phyloP scores from a whole-genome alignment of 495 filamentous ascomycete species.

The Sordaria brevicollis region DNA sequence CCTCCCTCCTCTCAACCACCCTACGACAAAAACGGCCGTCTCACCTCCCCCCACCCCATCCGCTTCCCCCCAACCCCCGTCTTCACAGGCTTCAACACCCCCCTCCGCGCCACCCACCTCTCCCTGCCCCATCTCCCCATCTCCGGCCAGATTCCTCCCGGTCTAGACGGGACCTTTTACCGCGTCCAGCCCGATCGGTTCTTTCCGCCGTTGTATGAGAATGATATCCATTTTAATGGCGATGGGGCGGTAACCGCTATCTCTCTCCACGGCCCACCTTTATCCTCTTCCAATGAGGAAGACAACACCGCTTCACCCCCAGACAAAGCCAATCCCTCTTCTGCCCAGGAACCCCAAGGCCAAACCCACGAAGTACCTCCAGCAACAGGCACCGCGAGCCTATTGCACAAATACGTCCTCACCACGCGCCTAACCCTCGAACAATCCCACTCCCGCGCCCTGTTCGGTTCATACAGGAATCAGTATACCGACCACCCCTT shows the following conservation, averaged over 20 bases:
- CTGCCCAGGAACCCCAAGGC: too few relatives aligned
- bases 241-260: slow-evolving; percentile 43
- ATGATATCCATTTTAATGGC: slow-evolving; percentile 41
- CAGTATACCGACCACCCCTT: slow-evolving; percentile 42
- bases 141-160: slow-evolving; percentile 36
- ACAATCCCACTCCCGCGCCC: slow-evolving; percentile 22
- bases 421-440: slow-evolving; percentile 41
- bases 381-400: not conserved
- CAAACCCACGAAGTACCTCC: too few relatives aligned
- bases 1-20: not conserved
- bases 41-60: slow-evolving; percentile 22
- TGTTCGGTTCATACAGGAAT: slow-evolving; percentile 47
- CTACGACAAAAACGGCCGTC: slow-evolving; percentile 33
- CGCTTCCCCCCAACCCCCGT: slow-evolving; percentile 36
- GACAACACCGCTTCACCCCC: too few relatives aligned
- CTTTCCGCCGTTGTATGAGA: slow-evolving; percentile 44
- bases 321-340: too few relatives aligned
- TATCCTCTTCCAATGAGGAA: too few relatives aligned
- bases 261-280: slow-evolving; percentile 33
- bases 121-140: slow-evolving; percentile 37
- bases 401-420: slow-evolving; percentile 28
- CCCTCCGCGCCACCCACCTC: slow-evolving; percentile 37
- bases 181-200: slow-evolving; percentile 41
- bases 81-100: slow-evolving; percentile 39
- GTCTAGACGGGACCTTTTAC: slow-evolving; percentile 45